Evolutionary conservation across 371 early-diverging fungal genomes (phyloP), one percentile per base, ranked within the genome.

Genomic region (Parasitella parasitica): DNA sequence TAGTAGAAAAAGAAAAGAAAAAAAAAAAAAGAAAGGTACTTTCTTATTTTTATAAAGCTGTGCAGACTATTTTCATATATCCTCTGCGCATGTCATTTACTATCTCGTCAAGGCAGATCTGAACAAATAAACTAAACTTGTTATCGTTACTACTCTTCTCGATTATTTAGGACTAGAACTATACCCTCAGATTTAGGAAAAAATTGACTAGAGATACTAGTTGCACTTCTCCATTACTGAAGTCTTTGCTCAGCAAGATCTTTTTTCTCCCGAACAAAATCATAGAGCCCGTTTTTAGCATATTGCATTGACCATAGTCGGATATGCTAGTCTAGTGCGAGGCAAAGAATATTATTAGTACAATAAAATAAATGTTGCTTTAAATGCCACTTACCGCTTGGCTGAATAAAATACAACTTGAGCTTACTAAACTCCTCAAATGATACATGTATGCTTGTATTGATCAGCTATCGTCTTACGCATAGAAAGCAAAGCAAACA

Each of bases 401-500:
- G 54, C 54, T 54, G 54, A 3, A 54, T 39, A n/a, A 54, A 39
- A 52, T 63, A 63, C 1, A 63, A 34, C 51, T 57, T 57, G 32
- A 63, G 52, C 34, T 57, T 56, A 51, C 52, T 56, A 41, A 63
- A 63, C 52, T 38, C 41, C 13, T 56, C 56, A 56, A n/a, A n/a
- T n/a, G n/a, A 57, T 52, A 36, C n/a, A 51, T 2, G 39, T 58
- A 43, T 57, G 26, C 34, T 51, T 52, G 54, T 43, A 57, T 1
- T 32, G 5, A 37, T 57, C 52, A n/a, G 64, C 53, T 52, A 57
- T 26, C 9, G 64, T 57, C 34, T 57, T 63, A 9, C 57, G 16
- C 64, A 63, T 63, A 13, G 59, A 46, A 18, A 64, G 28, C 53
- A 58, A 49, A 30, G 59, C 39, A 65, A 57, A 65, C 59, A 59